Conservation (phyloP, 192 early-diverging fungal species). For the Fimicolochytrium jonesii region DNA sequence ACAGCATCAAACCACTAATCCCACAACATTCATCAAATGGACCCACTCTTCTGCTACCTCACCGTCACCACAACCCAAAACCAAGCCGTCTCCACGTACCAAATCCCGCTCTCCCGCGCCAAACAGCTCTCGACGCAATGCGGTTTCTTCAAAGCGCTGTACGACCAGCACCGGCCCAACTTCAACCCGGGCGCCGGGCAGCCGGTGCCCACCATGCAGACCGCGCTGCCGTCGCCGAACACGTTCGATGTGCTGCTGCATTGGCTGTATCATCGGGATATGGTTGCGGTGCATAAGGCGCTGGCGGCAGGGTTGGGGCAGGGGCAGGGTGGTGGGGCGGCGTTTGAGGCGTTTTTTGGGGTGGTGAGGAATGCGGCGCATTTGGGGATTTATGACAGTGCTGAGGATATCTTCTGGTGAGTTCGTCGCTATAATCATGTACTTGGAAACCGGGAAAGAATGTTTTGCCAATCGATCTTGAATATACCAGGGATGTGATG, state of each 20-base stretch:
- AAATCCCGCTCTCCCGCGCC: not conserved
- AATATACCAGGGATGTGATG: constrained; percentile 20
- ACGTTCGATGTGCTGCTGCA: constrained; percentile 16
- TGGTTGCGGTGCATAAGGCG: not conserved
- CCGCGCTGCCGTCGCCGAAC: constrained; percentile 3
- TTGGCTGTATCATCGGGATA: constrained; percentile 23
- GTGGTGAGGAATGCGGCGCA: constrained; percentile 14
- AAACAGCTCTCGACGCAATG: constrained; percentile 5
- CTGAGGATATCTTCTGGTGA: constrained; percentile 2
- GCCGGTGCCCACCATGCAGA: constrained; percentile 2
- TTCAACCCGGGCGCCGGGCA: not conserved
- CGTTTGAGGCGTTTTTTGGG: constrained; percentile 10
- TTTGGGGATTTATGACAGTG: not conserved
- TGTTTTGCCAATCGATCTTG: too few relatives aligned
- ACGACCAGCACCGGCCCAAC: too few relatives aligned
- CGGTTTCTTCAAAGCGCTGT: constrained; percentile 1
- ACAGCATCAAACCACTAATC: too few relatives aligned
- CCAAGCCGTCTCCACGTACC: not conserved
- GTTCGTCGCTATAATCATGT: too few relatives aligned
- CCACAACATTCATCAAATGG: not conserved
- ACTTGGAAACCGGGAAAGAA: too few relatives aligned
- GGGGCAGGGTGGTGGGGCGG: too few relatives aligned
- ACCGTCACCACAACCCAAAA: constrained; percentile 4
- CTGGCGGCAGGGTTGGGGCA: too few relatives aligned
- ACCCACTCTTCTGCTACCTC: constrained; percentile 7